Percentiles rank a stretch among this genome's conserved stretches.
Conservation (phyloP, 306 rosid species). For the Prunus mongolica region DNA sequence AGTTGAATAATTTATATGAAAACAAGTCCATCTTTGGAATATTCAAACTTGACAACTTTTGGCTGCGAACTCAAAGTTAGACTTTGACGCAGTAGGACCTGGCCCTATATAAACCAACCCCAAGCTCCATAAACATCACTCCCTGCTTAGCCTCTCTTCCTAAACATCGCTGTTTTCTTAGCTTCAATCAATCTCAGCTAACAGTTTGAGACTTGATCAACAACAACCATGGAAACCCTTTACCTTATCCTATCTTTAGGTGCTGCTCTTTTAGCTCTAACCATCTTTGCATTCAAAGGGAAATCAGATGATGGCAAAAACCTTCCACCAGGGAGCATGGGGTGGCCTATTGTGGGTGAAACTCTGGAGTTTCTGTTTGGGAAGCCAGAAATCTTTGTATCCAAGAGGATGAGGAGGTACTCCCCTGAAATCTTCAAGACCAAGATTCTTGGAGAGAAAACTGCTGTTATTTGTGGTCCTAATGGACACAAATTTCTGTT, state of each 20-base stretch:
- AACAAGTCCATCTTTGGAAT: background rate
- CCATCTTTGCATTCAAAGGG: constrained; percentile 18
- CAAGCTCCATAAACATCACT: background rate
- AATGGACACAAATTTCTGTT: constrained; percentile 42
- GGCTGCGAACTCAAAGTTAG: too few species aligned
- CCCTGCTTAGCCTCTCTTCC: background rate
- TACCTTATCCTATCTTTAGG: constrained; percentile 4
- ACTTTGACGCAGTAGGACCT: background rate
- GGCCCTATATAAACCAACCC: background rate
- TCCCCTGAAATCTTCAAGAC: constrained; percentile 45
- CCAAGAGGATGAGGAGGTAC: constrained; percentile 26
- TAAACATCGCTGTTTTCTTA: background rate
- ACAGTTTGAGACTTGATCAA: background rate
- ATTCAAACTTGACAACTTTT: background rate
- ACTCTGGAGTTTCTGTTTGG: constrained; percentile 35
- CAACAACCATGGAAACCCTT: constrained; percentile 17
- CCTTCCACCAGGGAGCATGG: constrained; percentile 51
- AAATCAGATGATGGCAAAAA: constrained; percentile 8
- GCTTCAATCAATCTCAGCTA: background rate
- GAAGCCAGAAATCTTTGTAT: constrained; percentile 31
- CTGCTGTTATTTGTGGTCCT: constrained; percentile 47
- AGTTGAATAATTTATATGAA: background rate
- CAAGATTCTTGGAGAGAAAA: constrained; percentile 42
- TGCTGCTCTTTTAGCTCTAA: constrained; percentile 15
- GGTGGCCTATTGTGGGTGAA: constrained; percentile 53